These are phyloP conservation scores for Tetragonia tetragonoides DNA, from an alignment of 148 eudicot species.

Conservation along the genomic window DNA sequence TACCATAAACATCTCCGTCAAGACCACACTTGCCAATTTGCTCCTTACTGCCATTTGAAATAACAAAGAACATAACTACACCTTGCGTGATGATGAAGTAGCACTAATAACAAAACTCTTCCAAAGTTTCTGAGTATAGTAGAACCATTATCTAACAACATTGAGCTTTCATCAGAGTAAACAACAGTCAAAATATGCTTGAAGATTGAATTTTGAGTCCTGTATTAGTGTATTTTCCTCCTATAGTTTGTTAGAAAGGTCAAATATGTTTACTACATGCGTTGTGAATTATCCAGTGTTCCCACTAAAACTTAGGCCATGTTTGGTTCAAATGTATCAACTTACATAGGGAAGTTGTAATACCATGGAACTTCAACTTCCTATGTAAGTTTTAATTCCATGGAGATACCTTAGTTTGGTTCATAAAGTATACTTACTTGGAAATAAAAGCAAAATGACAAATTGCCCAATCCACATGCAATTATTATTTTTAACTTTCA, in stretches of 20 bases:
- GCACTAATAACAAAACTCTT: neutral
- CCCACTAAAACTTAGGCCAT: neutral
- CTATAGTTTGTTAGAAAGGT: neutral
- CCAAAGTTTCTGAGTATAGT: neutral
- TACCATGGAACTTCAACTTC: too few relatives aligned
- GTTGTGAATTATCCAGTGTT: neutral
- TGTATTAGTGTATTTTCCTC: neutral
- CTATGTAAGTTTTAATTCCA: too few relatives aligned
- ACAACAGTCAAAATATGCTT: neutral
- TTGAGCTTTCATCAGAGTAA: neutral
- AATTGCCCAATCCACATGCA: too few relatives aligned
- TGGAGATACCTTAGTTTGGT: too few relatives aligned
- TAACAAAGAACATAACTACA: neutral
- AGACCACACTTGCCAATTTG: conserved; percentile 76
- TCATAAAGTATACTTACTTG: too few relatives aligned
- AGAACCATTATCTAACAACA: neutral
- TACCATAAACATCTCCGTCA: conserved; percentile 75
- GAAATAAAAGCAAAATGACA: too few relatives aligned
- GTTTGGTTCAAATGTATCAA: too few relatives aligned
- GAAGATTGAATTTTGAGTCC: neutral
- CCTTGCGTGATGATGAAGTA: neutral
- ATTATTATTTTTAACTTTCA: too few relatives aligned
- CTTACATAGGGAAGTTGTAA: too few relatives aligned
- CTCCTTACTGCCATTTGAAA: conserved; percentile 54
- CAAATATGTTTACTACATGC: neutral